These are phyloP conservation scores for Xylaria sp. DNA, from an alignment of 495 filamentous ascomycete species.

Conservation along the genomic window DNA sequence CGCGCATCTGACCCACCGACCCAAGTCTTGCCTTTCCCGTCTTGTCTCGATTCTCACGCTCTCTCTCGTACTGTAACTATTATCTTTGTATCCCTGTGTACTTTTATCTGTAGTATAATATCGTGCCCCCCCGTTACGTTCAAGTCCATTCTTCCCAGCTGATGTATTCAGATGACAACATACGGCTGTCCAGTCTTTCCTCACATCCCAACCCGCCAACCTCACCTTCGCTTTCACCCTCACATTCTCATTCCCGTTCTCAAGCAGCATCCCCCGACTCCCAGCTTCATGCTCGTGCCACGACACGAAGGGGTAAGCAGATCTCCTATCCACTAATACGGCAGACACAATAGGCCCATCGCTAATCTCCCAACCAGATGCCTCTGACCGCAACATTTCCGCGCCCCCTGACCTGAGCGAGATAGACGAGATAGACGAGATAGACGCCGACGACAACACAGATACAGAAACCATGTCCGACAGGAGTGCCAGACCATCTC, in stretches of 20 bases:
- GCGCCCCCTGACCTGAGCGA: neutral
- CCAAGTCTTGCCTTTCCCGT: conserved; percentile 8
- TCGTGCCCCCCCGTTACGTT: conserved; percentile 8
- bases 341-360: neutral
- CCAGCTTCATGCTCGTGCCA: conserved; percentile 12
- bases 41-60: neutral
- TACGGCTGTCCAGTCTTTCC: conserved; percentile 12
- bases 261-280: neutral
- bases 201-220: neutral
- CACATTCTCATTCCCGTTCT: neutral
- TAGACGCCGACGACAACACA: conserved; percentile 33
- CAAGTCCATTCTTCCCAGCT: conserved; percentile 9
- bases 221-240: neutral
- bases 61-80: neutral
- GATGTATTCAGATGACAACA: conserved; percentile 22
- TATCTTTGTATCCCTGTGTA: conserved; percentile 2
- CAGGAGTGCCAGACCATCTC: conserved; percentile 41
- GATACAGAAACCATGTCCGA: conserved; percentile 43
- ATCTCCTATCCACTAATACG: neutral
- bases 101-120: conserved; percentile 13
- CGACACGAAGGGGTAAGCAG: conserved; percentile 10
- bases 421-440: conserved; percentile 31
- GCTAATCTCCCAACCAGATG: conserved; percentile 2
- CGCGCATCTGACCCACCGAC: conserved; percentile 18
- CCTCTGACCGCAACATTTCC: conserved; percentile 5